Evolutionary conservation across 2,329 filamentous ascomycete species (phyloP).

Genomic region (Emmonsiellopsis sp.): DNA sequence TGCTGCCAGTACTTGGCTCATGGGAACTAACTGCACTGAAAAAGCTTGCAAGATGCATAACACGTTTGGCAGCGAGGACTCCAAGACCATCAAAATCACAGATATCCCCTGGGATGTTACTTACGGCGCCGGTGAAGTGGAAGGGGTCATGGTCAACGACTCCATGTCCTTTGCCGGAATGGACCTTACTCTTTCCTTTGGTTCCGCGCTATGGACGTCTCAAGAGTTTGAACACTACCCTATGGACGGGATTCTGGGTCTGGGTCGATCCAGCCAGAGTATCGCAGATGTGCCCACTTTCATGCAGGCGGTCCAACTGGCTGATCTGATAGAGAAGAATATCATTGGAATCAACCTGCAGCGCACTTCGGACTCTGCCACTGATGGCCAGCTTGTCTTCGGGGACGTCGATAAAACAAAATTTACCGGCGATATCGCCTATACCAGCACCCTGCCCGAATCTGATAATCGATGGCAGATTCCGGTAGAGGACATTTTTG

Average conservation of each 20-base stretch:
- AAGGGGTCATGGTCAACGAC: slow-evolving; percentile 58
- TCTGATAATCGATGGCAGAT: slow-evolving; percentile 63
- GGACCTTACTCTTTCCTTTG: slow-evolving; percentile 52
- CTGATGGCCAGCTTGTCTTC: slow-evolving; percentile 70
- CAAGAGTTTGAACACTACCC: slow-evolving; percentile 68
- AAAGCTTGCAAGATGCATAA: slow-evolving; percentile 61
- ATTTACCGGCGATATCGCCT: slow-evolving; percentile 60
- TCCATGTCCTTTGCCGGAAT: slow-evolving; percentile 57
- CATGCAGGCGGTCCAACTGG: slow-evolving; percentile 51
- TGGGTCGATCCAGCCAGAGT: slow-evolving; percentile 55
- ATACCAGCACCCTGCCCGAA: slow-evolving; percentile 46
- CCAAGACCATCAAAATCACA: slow-evolving; percentile 51
- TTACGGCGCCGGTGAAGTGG: slow-evolving; percentile 71
- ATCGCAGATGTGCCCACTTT: slow-evolving; percentile 52
- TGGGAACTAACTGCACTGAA: slow-evolving; percentile 59
- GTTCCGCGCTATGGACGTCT: slow-evolving; percentile 62
- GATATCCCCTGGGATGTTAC: slow-evolving; percentile 53
- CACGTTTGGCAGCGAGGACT: slow-evolving; percentile 58
- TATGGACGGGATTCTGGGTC: slow-evolving; percentile 78
- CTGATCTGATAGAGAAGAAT: slow-evolving; percentile 53
- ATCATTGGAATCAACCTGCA: slow-evolving; percentile 64
- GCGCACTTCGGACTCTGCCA: slow-evolving; percentile 54
- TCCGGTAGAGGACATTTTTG: slow-evolving; percentile 54
- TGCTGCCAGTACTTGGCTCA: slow-evolving; percentile 69
- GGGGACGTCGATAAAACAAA: slow-evolving; percentile 59